Base-by-base conservation (phyloP, 306 rosid species). In the Heteromeles arbutifolia region DNA sequence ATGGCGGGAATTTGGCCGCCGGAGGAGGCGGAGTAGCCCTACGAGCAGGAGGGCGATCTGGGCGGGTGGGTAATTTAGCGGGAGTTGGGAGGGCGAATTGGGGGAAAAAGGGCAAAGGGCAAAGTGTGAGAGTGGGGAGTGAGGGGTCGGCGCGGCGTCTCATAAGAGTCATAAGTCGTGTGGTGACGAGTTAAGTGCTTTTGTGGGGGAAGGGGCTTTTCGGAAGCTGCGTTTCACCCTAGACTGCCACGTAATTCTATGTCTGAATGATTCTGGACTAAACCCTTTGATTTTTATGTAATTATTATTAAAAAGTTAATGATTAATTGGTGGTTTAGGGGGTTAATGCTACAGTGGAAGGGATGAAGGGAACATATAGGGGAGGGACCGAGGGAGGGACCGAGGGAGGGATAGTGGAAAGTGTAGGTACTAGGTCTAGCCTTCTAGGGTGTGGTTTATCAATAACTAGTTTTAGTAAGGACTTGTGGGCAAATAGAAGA, bases 181-280 rank as follows among this genome's bases (percentile, higher is more conserved):
- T 15, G 67, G 39, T 22, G 53, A 48, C 14, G 32, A 58, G 65
- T 58, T 24, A 37, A 34, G 57, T 37, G 54, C 22, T 78, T 71
- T 69, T 62, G 45, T 68, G 73, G n/a, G 61, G 80, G 73, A 59
- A 69, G 84, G 83, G 86, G 77, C 66, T 65, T 77, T 85, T 85
- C 79, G 76, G 87, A 48, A 78, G 68, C 89, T 86, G 87, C 85
- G 85, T 70, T 83, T 85, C 88, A 87, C 98, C 98, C 98, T 91
- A 90, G 86, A 82, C 87, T 89, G 97, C 98, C 98, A 93, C 98
- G 97, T 93, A 88, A 67, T 21, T 56, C 8, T 6, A 45, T 53
- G 77, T 83, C 88, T 81, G 74, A 78, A 85, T 90, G 83, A 89
- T 85, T 86, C 84, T 78, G 70, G 62, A 34, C 87, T 84, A 77